phyloP scores from a whole-genome alignment of 2,329 filamentous ascomycete genomes.

The Dactylellina parvicollis region DNA sequence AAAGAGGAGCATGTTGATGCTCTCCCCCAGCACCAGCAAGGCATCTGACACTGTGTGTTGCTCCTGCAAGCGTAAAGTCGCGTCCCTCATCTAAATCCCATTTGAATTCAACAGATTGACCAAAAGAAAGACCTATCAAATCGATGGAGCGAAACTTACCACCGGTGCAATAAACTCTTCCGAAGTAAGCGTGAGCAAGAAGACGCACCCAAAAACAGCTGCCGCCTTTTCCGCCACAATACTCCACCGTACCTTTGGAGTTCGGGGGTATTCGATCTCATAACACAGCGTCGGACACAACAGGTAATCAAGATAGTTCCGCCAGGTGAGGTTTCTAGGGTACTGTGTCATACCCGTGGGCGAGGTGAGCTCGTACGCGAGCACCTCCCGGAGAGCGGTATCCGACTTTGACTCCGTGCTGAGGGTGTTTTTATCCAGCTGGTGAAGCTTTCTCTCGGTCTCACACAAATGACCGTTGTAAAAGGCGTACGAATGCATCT shows the following conservation, averaged over 20 bases:
- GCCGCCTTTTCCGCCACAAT: conserved; percentile 84
- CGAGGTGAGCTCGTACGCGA: conserved; percentile 90
- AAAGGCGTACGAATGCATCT: conserved; percentile 98
- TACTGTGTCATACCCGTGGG: conserved; percentile 90
- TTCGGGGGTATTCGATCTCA: conserved; percentile 93
- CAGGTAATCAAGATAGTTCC: conserved; percentile 86
- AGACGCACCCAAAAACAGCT: conserved; percentile 92
- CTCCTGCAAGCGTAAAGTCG: conserved; percentile 65
- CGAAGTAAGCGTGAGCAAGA: conserved; percentile 86
- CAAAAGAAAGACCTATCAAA: not conserved
- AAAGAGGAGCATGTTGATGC: conserved; percentile 89
- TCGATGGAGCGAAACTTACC: conserved; percentile 69
- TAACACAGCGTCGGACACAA: conserved; percentile 97
- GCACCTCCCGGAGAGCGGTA: conserved; percentile 78
- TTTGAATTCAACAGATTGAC: not conserved
- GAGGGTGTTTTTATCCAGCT: conserved; percentile 75
- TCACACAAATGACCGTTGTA: conserved; percentile 96
- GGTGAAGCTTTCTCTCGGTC: conserved; percentile 80
- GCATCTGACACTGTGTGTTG: conserved; percentile 70
- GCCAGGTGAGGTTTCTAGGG: conserved; percentile 82
- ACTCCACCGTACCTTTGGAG: conserved; percentile 76
- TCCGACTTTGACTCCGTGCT: conserved; percentile 66
- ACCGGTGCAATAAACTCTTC: conserved; percentile 97
- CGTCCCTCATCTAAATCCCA: conserved; percentile 56
- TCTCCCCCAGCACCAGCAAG: conserved; percentile 83